A percentile compares a stretch with the other conserved stretches of the same genome.
Conservation (phyloP, 2,329 filamentous ascomycete genomes). For the Pseudocercospora fijiensis region DNA sequence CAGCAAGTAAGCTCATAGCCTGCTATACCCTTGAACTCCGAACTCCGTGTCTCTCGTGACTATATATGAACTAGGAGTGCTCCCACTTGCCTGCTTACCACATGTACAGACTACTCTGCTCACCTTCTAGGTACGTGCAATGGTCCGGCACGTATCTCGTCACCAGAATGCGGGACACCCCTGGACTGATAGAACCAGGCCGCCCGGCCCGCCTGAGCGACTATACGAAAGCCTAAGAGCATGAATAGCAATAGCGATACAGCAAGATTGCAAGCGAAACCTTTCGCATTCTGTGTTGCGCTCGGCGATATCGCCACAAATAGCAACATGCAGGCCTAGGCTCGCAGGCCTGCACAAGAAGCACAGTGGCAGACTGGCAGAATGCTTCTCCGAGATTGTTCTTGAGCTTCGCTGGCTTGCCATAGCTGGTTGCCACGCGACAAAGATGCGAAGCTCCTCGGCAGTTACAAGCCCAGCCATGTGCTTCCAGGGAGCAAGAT, state of each 20-base stretch:
- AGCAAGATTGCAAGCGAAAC: neutral
- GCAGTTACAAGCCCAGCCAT: neutral
- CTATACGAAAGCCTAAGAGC: neutral
- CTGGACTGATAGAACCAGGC: neutral
- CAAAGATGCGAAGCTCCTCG: neutral
- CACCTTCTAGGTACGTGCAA: neutral
- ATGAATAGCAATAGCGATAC: neutral
- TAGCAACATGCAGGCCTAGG: neutral
- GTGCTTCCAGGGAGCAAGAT: neutral
- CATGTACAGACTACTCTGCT: too few relatives aligned
- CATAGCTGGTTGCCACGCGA: neutral
- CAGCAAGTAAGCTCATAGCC: too few relatives aligned
- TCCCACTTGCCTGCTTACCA: neutral
- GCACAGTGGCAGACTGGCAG: neutral
- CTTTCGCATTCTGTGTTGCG: too few relatives aligned
- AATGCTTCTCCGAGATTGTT: neutral
- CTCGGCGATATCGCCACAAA: neutral
- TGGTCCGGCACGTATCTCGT: neutral
- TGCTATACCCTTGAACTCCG: too few relatives aligned
- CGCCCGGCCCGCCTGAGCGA: neutral
- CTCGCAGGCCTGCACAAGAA: too few relatives aligned
- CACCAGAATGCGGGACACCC: neutral
- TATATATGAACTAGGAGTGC: too few relatives aligned
- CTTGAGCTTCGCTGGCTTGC: neutral
- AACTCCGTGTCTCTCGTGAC: too few relatives aligned